These are phyloP conservation scores for Rhizopogon roseolus DNA, from an alignment of 768 basidiomycete species.

Conservation along the genomic window DNA sequence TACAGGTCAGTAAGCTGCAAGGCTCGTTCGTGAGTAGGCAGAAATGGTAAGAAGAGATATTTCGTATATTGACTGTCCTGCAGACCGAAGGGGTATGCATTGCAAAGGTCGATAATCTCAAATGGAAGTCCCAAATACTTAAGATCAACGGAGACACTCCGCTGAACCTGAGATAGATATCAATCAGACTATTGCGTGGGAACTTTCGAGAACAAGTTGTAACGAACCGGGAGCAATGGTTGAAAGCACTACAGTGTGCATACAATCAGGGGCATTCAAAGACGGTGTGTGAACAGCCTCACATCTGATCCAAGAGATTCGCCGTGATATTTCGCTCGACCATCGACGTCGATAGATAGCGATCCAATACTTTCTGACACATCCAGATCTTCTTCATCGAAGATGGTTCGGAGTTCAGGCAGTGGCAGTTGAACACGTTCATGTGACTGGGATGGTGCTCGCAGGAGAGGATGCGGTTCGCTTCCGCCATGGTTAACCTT, in stretches of 20 bases:
- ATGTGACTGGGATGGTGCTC: constrained; percentile 1
- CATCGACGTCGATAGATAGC: constrained; percentile 43
- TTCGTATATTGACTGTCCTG: constrained; percentile 34
- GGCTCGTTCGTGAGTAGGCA: constrained; percentile 37
- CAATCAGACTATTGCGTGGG: constrained; percentile 3
- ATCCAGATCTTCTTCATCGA: constrained; percentile 19
- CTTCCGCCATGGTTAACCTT: constrained; percentile 9
- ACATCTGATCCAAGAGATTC: constrained; percentile 48
- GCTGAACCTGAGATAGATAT: not conserved
- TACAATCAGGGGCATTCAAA: not conserved
- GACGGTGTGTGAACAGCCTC: constrained; percentile 2
- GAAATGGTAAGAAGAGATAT: constrained; percentile 31
- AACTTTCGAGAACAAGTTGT: not conserved
- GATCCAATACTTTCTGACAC: constrained; percentile 41
- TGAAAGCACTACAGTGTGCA: constrained; percentile 30
- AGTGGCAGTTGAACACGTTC: constrained; percentile 7
- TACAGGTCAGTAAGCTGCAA: constrained; percentile 37
- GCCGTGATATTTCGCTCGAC: constrained; percentile 47
- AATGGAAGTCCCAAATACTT: constrained; percentile 32
- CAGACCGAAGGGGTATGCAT: constrained; percentile 47
- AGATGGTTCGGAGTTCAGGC: constrained; percentile 10
- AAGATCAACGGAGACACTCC: constrained; percentile 9
- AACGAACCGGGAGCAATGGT: constrained; percentile 24
- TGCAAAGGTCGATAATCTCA: constrained; percentile 40
- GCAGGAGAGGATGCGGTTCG: constrained; percentile 13